phyloP scores from a whole-genome alignment of 768 basidiomycete species.

The Phylloporus sp. region DNA sequence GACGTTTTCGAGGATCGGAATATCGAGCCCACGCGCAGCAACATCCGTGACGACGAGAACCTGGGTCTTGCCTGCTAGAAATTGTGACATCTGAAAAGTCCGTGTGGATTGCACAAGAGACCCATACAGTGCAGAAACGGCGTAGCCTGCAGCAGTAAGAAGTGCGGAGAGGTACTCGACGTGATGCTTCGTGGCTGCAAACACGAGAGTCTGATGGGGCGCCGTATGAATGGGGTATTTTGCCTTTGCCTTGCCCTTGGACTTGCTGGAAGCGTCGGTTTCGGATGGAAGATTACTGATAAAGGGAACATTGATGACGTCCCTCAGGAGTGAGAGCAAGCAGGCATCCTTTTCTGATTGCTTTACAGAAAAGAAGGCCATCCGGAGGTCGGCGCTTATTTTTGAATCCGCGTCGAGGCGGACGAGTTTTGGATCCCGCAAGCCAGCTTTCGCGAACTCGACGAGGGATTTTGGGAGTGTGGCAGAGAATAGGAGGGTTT shows the following conservation, averaged over 20 bases:
- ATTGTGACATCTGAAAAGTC: slow-evolving; percentile 84
- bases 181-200: slow-evolving; percentile 96
- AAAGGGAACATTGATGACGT: slow-evolving; percentile 80
- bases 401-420: slow-evolving; percentile 96
- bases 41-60: slow-evolving; percentile 97
- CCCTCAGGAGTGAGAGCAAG: slow-evolving; percentile 74
- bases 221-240: slow-evolving; percentile 48
- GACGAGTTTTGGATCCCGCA: slow-evolving; percentile 89
- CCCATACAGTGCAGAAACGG: slow-evolving; percentile 92
- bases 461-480: slow-evolving; percentile 94
- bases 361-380: slow-evolving; percentile 93
- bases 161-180: slow-evolving; percentile 89
- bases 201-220: slow-evolving; percentile 90
- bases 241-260: slow-evolving; percentile 46
- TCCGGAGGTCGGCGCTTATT: slow-evolving; percentile 87
- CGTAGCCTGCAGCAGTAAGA: slow-evolving; percentile 75
- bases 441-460: slow-evolving; percentile 97
- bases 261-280: slow-evolving; percentile 22
- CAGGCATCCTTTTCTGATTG: slow-evolving; percentile 93
- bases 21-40: slow-evolving; percentile 96
- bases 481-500: slow-evolving; percentile 93
- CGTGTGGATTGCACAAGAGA: slow-evolving; percentile 91
- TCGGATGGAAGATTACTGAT: slow-evolving; percentile 29
- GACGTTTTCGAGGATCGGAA: slow-evolving; percentile 93
- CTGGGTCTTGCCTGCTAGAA: slow-evolving; percentile 72